phyloP scores from a whole-genome alignment of 2,329 filamentous ascomycete species.

The Dryadomyces sulphureus region DNA sequence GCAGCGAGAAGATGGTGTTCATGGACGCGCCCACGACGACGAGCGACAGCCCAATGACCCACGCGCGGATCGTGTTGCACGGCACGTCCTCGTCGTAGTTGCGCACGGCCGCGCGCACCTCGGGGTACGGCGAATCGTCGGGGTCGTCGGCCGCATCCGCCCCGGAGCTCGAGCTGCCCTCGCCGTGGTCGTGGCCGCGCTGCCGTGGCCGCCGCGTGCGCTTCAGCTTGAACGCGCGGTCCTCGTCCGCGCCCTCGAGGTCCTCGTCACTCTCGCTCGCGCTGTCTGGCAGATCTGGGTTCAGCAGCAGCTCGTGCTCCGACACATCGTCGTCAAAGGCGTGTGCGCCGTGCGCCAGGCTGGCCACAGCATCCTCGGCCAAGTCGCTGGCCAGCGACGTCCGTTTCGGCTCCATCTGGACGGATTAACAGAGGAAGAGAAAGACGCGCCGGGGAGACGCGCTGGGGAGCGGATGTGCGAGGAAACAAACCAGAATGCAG shows the following conservation, averaged over 20 bases:
- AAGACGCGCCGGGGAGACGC: neutral
- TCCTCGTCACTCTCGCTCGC: constrained; percentile 18
- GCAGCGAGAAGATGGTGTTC: constrained; percentile 50
- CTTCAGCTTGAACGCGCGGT: constrained; percentile 6
- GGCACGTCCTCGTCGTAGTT: constrained; percentile 52
- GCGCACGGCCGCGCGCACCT: constrained; percentile 48
- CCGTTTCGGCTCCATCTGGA: constrained; percentile 15
- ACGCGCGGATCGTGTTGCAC: constrained; percentile 51
- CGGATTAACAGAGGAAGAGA: neutral
- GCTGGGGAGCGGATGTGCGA: too few species aligned
- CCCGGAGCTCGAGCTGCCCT: too few species aligned
- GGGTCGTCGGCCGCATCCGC: constrained; percentile 16
- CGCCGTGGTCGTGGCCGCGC: constrained; percentile 11
- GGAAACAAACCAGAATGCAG: too few species aligned
- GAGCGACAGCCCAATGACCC: constrained; percentile 44
- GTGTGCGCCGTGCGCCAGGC: constrained; percentile 9
- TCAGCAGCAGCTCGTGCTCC: constrained; percentile 41
- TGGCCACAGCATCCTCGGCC: constrained; percentile 23
- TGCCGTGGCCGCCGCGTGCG: neutral
- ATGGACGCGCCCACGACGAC: constrained; percentile 42
- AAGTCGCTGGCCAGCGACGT: constrained; percentile 25
- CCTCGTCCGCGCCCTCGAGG: constrained; percentile 10
- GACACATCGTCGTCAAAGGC: constrained; percentile 28
- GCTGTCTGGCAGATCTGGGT: constrained; percentile 33
- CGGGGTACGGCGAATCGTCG: constrained; percentile 50